A percentile compares a stretch with the other conserved stretches of the same genome.
Evolutionary conservation across 2,329 filamentous ascomycete species (phyloP).

Genomic region (Diaporthe batatas): DNA sequence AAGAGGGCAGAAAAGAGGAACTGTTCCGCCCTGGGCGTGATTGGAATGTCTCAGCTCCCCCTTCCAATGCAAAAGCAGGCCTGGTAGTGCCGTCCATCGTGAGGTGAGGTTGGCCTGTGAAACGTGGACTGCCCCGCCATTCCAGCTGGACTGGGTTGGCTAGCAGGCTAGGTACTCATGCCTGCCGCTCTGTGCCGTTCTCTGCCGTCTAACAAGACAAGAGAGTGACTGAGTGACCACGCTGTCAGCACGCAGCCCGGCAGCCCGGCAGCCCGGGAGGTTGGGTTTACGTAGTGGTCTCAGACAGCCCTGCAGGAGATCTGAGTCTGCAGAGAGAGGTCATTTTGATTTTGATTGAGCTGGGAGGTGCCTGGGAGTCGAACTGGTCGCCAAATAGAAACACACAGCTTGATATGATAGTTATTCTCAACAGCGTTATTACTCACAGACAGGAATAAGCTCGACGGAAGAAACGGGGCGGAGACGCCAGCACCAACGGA

Average conservation of each 20-base stretch:
- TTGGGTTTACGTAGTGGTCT: conserved; percentile 15
- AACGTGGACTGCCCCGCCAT: conserved; percentile 32
- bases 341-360: neutral
- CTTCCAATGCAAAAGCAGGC: conserved; percentile 1
- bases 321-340: conserved; percentile 8
- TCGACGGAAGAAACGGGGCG: conserved; percentile 11
- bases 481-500: conserved; percentile 14
- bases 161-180: too few relatives aligned
- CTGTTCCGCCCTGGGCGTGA: conserved; percentile 23
- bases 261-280: neutral
- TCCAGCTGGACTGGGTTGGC: neutral
- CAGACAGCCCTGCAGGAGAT: conserved; percentile 25
- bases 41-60: conserved; percentile 20
- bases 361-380: neutral
- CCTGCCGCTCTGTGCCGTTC: too few relatives aligned
- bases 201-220: too few relatives aligned
- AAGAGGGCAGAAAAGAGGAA: conserved; percentile 7
- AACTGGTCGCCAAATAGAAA: neutral
- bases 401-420: conserved; percentile 26
- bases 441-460: neutral
- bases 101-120: conserved; percentile 29
- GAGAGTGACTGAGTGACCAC: neutral
- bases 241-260: neutral
- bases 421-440: too few relatives aligned
- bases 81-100: neutral